Evolutionary conservation across 2,329 filamentous ascomycete species (phyloP), one percentile per base, ranked within the genome.

Genomic region (Emydomyces testavorans): DNA sequence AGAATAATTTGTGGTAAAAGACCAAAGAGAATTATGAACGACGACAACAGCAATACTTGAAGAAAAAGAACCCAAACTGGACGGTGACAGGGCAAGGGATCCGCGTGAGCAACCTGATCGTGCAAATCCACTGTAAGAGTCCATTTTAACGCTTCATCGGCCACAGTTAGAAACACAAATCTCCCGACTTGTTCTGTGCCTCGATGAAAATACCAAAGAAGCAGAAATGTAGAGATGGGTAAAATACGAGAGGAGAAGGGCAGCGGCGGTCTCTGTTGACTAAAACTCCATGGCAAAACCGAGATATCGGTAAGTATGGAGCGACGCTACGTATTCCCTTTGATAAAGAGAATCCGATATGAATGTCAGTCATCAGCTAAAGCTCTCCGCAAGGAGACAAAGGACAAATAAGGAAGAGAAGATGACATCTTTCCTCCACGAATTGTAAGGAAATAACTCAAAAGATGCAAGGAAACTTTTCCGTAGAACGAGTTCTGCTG

Each of bases 151-250:
- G 15, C n/a, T 37, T 6, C 15, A 8, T 21, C 21, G 15, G 32
- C 32, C 32, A 45, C 41, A 45, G 6, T 8, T 26, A 3, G n/a
- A 26, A 36, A 8, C 16, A 36, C 42, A 45, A 45, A 45, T 45
- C 42, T 20, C 28, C 23, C 32, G 42, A 45, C 37, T 45, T 45
- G 42, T n/a, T 32, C 29, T 34, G 18, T 43, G 29, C 16, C 24
- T 34, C 11, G 26, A 34, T 32, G 8, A n/a, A 2, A 34, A 24
- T 13, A n/a, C 5, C 6, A 29, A 29, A 41, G n/a, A 16, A 43
- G 16, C 32, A 20, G n/a, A 6, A 34, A n/a, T 2, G 11, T 6
- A 13, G 8, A 26, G 8, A 45, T 28, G 5, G 21, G 2, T 6
- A 13, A 13, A 26, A 18, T 7, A 11, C 13, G 15, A 26, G 32